Evolutionary conservation across 129 eudicot species (phyloP), one percentile per base, ranked within the genome.

Genomic region (Artemisia annua): DNA sequence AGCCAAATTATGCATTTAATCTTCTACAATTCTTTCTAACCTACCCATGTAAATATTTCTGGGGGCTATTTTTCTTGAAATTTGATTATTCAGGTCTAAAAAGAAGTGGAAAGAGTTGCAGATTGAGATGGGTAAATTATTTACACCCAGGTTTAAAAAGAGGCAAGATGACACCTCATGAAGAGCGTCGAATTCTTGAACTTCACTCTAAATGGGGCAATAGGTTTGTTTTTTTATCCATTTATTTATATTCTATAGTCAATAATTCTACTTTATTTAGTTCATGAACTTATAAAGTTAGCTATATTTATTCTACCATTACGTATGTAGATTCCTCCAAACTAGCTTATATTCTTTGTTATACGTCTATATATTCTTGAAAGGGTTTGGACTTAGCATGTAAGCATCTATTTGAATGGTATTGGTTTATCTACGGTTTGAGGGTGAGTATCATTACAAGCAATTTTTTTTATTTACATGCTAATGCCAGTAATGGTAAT

Each of bases 171-270:
- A 85, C 97, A 67, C 91, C 97, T 19, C 93, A 90, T 28, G 98
- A 94, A 79, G 97, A 94, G 66, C 82, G 83, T 56, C 88, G 87
- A 15, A 89, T 94, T 30, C 84, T 94, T 60, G 91, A 90, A 66
- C 96, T 94, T 78, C 98, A 94, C 75, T 76, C 92, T 52, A 87
- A 90, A 80, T 94, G 96, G 96, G 98, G 98, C 77, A 94, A 94
- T 70, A 90, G 98, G 98, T 93, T 63, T 35, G 81, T 18, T 58
- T 60, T 18, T 15, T 55, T 20, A 19, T 39, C 5, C 7, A 12
- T 35, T 49, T 58, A 49, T 59, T 28, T 48, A 15, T 7, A 16
- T 22, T 71, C 0, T n/a, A 19, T 8, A 49, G 32, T 11, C 17
- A 65, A 59, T 32, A 3, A 39, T 5, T 71, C 63, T 71, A 16